Conservation (phyloP, 352 stramenopile genomes). For the Phytophthora tentaculata region DNA sequence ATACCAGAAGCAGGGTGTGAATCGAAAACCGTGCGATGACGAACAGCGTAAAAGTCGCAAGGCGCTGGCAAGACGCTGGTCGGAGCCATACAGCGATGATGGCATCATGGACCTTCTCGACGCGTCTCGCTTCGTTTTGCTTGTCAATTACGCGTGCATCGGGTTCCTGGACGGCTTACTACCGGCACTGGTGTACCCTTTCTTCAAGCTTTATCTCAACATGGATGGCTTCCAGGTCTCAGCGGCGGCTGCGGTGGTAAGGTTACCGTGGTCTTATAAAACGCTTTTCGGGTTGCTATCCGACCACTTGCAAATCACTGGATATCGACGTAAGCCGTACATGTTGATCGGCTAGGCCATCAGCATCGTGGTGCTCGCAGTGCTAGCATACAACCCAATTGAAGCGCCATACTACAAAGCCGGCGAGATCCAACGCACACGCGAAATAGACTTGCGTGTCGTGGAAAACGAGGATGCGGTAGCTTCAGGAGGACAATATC, state of each 20-base stretch:
- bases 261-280: conserved; percentile 79
- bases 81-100: conserved; percentile 48
- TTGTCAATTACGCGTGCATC: conserved; percentile 78
- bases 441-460: conserved; percentile 39
- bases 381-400: conserved; percentile 58
- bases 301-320: conserved; percentile 66
- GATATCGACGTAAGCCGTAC: conserved; percentile 75
- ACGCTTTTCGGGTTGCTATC: conserved; percentile 78
- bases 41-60: conserved; percentile 44
- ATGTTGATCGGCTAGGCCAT: conserved; percentile 74
- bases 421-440: conserved; percentile 67
- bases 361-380: conserved; percentile 38
- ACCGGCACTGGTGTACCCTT: conserved; percentile 69
- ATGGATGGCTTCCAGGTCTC: conserved; percentile 75
- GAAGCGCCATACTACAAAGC: conserved; percentile 59
- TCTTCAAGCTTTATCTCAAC: conserved; percentile 84
- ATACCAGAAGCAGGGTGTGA: conserved; percentile 15
- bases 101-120: conserved; percentile 51
- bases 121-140: conserved; percentile 50
- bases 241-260: conserved; percentile 60
- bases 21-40: conserved; percentile 13
- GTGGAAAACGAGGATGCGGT: conserved; percentile 58
- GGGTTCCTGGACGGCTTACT: conserved; percentile 77
- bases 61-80: conserved; percentile 43
- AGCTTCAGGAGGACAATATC: conserved; percentile 52